Conservation (phyloP, 2,329 filamentous ascomycete species). For the Penicillium psychrosexuale region DNA sequence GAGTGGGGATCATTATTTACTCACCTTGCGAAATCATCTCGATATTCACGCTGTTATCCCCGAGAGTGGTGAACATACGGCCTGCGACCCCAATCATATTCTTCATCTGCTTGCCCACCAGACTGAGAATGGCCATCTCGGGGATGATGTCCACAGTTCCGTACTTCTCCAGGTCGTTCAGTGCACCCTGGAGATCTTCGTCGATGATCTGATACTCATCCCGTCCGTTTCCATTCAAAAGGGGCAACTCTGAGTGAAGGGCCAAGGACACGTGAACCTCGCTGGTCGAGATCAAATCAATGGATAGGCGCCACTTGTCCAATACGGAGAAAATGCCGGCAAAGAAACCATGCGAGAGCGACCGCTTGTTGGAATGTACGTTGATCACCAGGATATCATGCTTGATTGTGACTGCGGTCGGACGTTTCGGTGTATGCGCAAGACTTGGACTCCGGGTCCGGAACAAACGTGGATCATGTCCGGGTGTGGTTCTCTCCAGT, state of each 20-base stretch:
- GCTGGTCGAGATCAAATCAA: constrained; percentile 92
- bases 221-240: constrained; percentile 48
- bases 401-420: constrained; percentile 94
- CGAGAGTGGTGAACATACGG: constrained; percentile 90
- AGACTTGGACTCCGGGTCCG: constrained; percentile 48
- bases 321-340: constrained; percentile 90
- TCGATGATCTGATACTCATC: constrained; percentile 56
- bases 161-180: constrained; percentile 70
- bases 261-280: constrained; percentile 98
- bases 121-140: constrained; percentile 90
- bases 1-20: constrained; percentile 24
- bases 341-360: constrained; percentile 93
- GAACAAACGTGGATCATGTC: constrained; percentile 58
- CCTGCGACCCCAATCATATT: constrained; percentile 95
- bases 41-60: constrained; percentile 91
- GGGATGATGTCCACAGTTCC: constrained; percentile 87
- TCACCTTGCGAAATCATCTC: constrained; percentile 99
- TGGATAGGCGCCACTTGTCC: constrained; percentile 79
- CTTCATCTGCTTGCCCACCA: constrained; percentile 95
- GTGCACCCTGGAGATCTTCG: constrained; percentile 62
- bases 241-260: constrained; percentile 71
- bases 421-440: constrained; percentile 63
- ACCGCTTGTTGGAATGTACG: constrained; percentile 95
- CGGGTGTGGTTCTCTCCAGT: constrained; percentile 48
- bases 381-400: constrained; percentile 96